Base-by-base conservation (phyloP, 257 asterid genomes). In the Scutellaria barbata region DNA sequence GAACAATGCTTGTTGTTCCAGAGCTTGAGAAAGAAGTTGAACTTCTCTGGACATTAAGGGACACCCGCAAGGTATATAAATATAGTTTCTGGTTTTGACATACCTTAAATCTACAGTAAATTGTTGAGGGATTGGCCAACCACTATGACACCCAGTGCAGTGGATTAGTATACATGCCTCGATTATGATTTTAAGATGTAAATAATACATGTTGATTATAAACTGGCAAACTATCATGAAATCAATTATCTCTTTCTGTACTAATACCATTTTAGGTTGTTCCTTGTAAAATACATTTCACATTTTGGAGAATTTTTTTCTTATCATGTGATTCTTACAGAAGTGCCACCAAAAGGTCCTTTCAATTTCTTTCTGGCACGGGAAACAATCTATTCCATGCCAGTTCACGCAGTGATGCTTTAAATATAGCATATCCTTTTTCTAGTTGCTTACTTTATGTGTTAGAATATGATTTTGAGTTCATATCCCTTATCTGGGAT, bases 1-100 rank as follows among this genome's bases (percentile, higher is more conserved):
- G 99, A 83, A 95, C 99, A 40, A 95, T 95, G 99, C 99, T 95
- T 51, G 97, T 92, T 68, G 98, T 95, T 77, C 99, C 99, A 3
- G 99, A 95, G 94, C 97, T 95, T 56, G 99, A 90, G 86, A 95
- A 82, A 75, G 99, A 95, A 83, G 92, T 88, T 57, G 89, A 86
- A 74, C 89, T 88, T 82, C 96, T 95, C 13, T 90, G 88, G 88
- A 74, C 85, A 66, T 74, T 81, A 64, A 85, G 84, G 84, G 91
- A 88, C 69, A 70, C 77, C 53, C 92, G 98, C 73, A 92, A 88
- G 99, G 99, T 95, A 87, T 69, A 20, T 35, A 42, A 60, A 60
- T 72, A 45, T 60, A 20, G 17, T 61, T 43, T 13, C 53, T 42
- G 43, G 12, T 39, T 71, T 64, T 69, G 22, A 51, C 47, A 33